A percentile compares a stretch with the other conserved stretches of the same genome.
phyloP scores from a whole-genome alignment of 371 early-diverging fungal genomes.

The Thermomucor indicae-seudaticae region DNA sequence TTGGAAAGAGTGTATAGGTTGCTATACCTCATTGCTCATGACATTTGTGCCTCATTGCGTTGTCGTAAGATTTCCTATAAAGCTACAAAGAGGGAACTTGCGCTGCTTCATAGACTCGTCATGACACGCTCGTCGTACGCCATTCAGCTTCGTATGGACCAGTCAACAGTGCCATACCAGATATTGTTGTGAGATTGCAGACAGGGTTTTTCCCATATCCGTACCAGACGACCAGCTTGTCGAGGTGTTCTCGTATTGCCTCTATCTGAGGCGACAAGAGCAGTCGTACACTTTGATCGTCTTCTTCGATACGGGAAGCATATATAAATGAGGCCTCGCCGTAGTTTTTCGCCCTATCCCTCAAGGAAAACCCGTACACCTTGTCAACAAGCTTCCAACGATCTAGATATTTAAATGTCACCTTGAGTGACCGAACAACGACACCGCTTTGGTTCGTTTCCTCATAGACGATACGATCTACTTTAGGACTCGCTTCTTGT shows the following conservation, averaged over 20 bases:
- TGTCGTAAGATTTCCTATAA: too few relatives aligned
- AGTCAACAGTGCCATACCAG: background rate
- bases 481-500: background rate
- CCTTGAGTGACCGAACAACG: background rate
- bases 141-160: too few relatives aligned
- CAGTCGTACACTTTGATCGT: background rate
- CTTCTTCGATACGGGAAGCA: background rate
- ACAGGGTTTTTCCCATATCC: background rate
- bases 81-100: too few relatives aligned
- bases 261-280: background rate
- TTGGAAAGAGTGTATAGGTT: too few relatives aligned
- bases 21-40: too few relatives aligned
- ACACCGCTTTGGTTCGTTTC: background rate
- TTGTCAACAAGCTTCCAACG: background rate
- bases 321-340: background rate
- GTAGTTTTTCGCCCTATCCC: background rate
- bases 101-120: too few relatives aligned
- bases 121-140: too few relatives aligned
- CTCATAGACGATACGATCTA: background rate
- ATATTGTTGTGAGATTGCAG: background rate
- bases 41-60: too few relatives aligned
- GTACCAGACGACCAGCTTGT: background rate
- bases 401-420: background rate
- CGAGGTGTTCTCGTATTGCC: background rate
- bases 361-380: background rate